Evolutionary conservation across 2,329 filamentous ascomycete genomes (phyloP).

Genomic region (Arthrobotrys sinensis): DNA sequence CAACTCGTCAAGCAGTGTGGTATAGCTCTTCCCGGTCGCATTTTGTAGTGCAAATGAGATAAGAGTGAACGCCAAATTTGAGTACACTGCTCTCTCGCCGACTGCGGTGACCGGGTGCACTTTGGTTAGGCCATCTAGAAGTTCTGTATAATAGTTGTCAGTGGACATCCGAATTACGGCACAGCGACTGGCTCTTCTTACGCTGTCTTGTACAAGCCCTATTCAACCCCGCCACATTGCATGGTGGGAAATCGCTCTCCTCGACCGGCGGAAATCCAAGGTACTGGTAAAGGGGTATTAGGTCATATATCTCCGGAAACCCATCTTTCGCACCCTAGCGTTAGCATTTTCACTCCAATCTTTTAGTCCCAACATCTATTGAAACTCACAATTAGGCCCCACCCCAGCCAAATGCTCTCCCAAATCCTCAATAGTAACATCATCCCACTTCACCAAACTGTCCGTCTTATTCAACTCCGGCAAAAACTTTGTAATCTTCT

Average conservation of each 20-base stretch:
- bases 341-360: not conserved
- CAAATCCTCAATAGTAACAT: constrained; percentile 67
- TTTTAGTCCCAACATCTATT: not conserved
- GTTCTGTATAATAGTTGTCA: constrained; percentile 63
- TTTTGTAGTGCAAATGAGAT: constrained; percentile 66
- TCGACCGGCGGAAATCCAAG: constrained; percentile 68
- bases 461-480: constrained; percentile 64
- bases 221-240: constrained; percentile 67
- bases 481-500: constrained; percentile 66
- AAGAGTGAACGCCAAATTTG: constrained; percentile 68
- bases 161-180: not conserved
- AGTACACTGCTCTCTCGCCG: constrained; percentile 68
- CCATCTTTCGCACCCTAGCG: constrained; percentile 18
- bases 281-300: constrained; percentile 65
- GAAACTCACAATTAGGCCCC: constrained; percentile 67
- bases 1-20: constrained; percentile 63
- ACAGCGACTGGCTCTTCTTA: constrained; percentile 44
- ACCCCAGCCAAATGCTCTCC: constrained; percentile 67
- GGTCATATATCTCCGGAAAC: constrained; percentile 24
- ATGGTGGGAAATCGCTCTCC: constrained; percentile 66
- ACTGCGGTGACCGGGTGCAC: constrained; percentile 65
- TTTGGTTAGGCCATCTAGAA: constrained; percentile 65
- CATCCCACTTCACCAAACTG: constrained; percentile 66
- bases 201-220: constrained; percentile 66
- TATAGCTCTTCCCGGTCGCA: constrained; percentile 64